Percentiles rank a stretch among this genome's conserved stretches.
Conservation (phyloP, 139 green algal genomes). For the Micractinium conductrix region DNA sequence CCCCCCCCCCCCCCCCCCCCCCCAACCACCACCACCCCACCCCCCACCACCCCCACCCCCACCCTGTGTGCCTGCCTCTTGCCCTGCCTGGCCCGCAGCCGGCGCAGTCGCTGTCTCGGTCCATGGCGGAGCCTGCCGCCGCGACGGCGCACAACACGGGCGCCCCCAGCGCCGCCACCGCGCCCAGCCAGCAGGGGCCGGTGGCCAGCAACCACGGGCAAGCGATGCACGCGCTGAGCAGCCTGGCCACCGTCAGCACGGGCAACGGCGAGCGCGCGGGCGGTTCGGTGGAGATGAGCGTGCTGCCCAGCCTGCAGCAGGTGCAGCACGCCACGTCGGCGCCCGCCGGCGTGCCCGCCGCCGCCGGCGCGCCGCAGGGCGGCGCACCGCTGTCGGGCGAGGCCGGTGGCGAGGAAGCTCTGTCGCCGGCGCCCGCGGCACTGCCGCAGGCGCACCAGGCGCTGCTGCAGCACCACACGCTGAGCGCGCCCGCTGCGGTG, state of each 20-base stretch:
- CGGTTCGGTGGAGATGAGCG: slow-evolving; percentile 23
- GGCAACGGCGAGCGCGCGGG: slow-evolving; percentile 1
- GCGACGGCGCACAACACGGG: slow-evolving; percentile 24
- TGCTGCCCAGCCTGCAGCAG: background rate
- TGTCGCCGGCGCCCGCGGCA: background rate
- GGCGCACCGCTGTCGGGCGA: background rate
- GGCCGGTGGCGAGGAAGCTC: background rate
- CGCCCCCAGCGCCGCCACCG: background rate
- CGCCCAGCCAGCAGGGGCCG: slow-evolving; percentile 17
- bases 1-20: too few relatives aligned
- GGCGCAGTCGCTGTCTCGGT: slow-evolving; percentile 4
- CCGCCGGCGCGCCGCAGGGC: background rate
- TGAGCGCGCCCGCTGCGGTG: background rate
- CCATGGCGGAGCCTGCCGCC: slow-evolving; percentile 15
- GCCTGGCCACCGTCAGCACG: slow-evolving; percentile 22
- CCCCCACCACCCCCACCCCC: too few relatives aligned
- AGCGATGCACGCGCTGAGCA: background rate
- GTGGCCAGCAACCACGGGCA: slow-evolving; percentile 1
- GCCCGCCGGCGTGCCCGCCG: background rate
- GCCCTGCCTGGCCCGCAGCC: background rate
- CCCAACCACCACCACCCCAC: too few relatives aligned
- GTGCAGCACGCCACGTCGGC: background rate
- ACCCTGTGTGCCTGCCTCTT: background rate
- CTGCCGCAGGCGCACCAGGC: background rate
- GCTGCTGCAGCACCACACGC: background rate